Evolutionary conservation across 2,329 filamentous ascomycete genomes (phyloP), one percentile per base, ranked within the genome.

Genomic region (Rugonectria rugulosa): DNA sequence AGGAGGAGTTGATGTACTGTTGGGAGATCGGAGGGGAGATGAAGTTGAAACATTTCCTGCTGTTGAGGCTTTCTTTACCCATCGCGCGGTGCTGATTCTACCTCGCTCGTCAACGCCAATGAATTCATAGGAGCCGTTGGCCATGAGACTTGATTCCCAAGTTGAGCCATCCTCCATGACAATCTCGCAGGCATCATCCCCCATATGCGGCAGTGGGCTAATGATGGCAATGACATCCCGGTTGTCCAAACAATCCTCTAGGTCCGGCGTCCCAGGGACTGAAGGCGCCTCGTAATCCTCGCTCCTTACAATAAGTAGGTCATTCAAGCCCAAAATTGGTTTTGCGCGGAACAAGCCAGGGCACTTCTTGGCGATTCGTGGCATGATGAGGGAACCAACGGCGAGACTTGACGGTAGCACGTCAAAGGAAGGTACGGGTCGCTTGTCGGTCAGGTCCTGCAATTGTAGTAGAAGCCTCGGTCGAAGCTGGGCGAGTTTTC

Each of bases 381-480:
- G 82, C 19, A 86, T 80, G 53, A 85, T 85, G 61, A 80, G 78
- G 47, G 81, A 75, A 56, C 82, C 74, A 40, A 81, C 75, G 34
- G 88, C 76, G 12, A 83, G 77, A n/a, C 83, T 84, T 2, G 87
- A 85, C 0, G 89, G 88, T 36, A 92, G 81, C n/a, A 91, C 84
- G 63, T 94, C 90, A 60, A 91, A 86, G 4, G 85, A 82, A 1
- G 90, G 90, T 46, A 80, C 80, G 0, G 88, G 88, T 20, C 89
- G 83, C 14, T 78, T 78, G 57, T 85, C 81, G 34, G 79, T 73
- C n/a, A 91, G 71, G 53, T 84, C 81, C 67, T 92, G 90, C 14
- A 93, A 76, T 70, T 94, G 90, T 6, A 93, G 79, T 6, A 92
- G 75, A 15, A 92, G 75, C 47, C 85, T 85, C 10, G 89, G 88